Evolutionary conservation across 306 rosid genomes (phyloP).

Genomic region (Mucuna pruriens): DNA sequence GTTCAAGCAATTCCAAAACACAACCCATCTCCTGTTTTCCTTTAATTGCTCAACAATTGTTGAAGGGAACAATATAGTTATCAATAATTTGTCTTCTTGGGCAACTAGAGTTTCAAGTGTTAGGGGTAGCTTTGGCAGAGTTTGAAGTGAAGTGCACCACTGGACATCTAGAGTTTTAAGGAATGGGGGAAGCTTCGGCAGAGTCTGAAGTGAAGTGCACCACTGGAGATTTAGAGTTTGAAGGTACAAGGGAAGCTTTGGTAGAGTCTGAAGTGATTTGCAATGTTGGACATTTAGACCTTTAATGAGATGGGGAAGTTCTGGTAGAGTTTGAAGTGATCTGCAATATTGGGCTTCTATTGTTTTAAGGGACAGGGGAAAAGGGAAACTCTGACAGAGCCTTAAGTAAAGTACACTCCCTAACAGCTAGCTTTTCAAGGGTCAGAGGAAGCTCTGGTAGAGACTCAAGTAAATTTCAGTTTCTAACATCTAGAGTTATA

Average conservation of each 20-base stretch:
- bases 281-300: not conserved
- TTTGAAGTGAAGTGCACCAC: not conserved
- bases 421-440: no score
- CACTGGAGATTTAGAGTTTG: not conserved
- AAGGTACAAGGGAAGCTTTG: not conserved
- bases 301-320: not conserved
- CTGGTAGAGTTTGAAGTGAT: not conserved
- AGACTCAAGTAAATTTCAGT: not conserved
- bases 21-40: not conserved
- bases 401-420: no score
- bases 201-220: not conserved
- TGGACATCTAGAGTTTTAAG: not conserved
- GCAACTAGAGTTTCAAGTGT: not conserved
- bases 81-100: not conserved
- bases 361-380: no score
- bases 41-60: not conserved
- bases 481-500: not conserved
- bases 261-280: not conserved
- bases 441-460: not conserved
- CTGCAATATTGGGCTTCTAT: no score
- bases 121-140: not conserved
- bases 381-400: no score
- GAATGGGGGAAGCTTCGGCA: not conserved
- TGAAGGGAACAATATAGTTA: not conserved
- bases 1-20: not conserved